These are phyloP conservation scores for Chlorella sorokiniana DNA, from an alignment of 139 green algal species.

Conservation along the genomic window DNA sequence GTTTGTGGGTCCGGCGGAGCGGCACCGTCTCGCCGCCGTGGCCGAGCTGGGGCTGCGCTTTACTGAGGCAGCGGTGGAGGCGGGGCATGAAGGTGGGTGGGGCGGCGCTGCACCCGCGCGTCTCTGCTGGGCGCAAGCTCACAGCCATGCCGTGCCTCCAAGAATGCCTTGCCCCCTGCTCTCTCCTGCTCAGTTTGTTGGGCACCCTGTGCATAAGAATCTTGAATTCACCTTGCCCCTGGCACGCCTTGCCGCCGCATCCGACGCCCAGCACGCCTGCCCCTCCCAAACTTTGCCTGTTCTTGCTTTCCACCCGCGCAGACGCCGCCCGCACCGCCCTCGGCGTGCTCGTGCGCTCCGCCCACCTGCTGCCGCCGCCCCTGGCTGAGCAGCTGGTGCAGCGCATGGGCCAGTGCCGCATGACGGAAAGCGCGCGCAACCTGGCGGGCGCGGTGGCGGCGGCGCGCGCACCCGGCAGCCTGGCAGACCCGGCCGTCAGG, in stretches of 20 bases:
- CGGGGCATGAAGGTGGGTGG: slow-evolving; percentile 17
- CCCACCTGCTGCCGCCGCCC: slow-evolving; percentile 21
- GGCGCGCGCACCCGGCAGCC: not conserved
- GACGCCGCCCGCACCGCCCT: slow-evolving; percentile 39
- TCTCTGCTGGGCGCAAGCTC: too few species aligned
- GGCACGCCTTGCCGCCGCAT: too few species aligned
- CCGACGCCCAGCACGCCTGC: too few species aligned
- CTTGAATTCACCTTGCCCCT: too few species aligned
- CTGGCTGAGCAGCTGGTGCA: slow-evolving; percentile 34
- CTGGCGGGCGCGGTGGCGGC: slow-evolving; percentile 19
- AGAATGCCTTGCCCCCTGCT: too few species aligned
- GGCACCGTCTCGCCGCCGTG: slow-evolving; percentile 3
- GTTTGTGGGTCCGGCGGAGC: slow-evolving; percentile 29
- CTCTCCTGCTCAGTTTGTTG: too few species aligned
- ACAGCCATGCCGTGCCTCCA: too few species aligned
- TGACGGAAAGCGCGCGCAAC: slow-evolving; percentile 49
- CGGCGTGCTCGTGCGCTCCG: slow-evolving; percentile 37
- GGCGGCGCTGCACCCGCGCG: too few species aligned
- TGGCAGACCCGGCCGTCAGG: slow-evolving; percentile 16
- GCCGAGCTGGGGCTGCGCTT: slow-evolving; percentile 42
- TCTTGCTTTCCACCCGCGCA: not conserved
- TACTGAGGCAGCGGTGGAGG: slow-evolving; percentile 25
- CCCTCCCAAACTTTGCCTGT: not conserved
- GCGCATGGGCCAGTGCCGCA: slow-evolving; percentile 38
- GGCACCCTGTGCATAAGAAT: too few species aligned